phyloP scores from a whole-genome alignment of 2,329 filamentous ascomycete species.

The Stenocarpella maydis region DNA sequence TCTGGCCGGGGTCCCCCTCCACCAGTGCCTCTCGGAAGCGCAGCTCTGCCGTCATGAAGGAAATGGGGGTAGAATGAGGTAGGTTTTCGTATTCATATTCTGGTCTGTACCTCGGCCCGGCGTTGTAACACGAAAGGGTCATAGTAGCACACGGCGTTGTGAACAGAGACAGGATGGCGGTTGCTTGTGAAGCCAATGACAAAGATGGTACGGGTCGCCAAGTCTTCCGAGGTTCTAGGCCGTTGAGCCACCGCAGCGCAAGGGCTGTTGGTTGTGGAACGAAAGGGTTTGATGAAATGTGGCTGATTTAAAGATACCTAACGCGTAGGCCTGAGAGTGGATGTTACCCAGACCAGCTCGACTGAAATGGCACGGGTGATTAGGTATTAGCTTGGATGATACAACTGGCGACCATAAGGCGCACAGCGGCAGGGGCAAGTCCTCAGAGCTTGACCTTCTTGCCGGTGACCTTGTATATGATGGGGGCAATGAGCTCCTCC shows the following conservation, averaged over 20 bases:
- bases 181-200: conserved; percentile 10
- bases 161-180: conserved; percentile 3
- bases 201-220: conserved; percentile 19
- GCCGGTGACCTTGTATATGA: conserved; percentile 71
- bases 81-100: not conserved
- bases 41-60: not conserved
- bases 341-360: not conserved
- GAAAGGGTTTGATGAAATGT: not conserved
- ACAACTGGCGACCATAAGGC: not conserved
- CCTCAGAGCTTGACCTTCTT: conserved; percentile 64
- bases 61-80: not conserved
- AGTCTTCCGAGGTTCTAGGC: not conserved
- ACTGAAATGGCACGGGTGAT: not conserved
- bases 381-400: conserved; percentile 17
- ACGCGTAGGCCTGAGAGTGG: not conserved
- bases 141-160: conserved; percentile 24
- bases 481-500: conserved; percentile 67
- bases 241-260: conserved; percentile 14
- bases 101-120: not conserved
- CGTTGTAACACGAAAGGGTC: conserved; percentile 1
- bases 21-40: not conserved
- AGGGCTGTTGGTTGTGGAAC: not conserved
- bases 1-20: not conserved
- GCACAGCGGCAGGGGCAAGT: not conserved
- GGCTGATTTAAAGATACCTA: not conserved